Evolutionary conservation across 805 yeast species (phyloP).

Genomic region (Starmerella sirachaensis): DNA sequence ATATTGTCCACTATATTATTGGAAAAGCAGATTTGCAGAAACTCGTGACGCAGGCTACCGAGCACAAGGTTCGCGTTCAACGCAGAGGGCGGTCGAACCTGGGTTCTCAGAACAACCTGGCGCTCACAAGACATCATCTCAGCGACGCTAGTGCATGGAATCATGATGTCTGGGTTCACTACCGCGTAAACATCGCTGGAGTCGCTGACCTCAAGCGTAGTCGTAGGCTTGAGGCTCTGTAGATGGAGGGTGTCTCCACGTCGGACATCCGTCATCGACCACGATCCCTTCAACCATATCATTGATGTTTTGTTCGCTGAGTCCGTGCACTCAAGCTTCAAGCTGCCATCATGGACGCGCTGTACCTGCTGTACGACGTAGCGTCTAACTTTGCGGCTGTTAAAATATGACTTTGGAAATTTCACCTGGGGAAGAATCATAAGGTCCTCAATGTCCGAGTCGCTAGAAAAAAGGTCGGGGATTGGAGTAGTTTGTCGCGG

Average conservation of each 20-base stretch:
- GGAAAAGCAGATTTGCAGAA: conserved; percentile 47
- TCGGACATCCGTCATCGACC: conserved; percentile 22
- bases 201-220: conserved; percentile 36
- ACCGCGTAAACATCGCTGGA: conserved; percentile 51
- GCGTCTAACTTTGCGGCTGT: conserved; percentile 10
- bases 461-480: background rate
- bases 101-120: conserved; percentile 47
- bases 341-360: too few species aligned
- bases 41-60: conserved; percentile 73
- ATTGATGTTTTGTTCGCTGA: too few species aligned
- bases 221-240: conserved; percentile 12
- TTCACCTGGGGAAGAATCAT: conserved; percentile 3
- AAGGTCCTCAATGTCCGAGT: conserved; percentile 19
- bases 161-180: conserved; percentile 70
- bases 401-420: conserved; percentile 9
- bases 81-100: conserved; percentile 43
- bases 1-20: conserved; percentile 28
- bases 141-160: conserved; percentile 74
- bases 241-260: conserved; percentile 27
- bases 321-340: conserved; percentile 6
- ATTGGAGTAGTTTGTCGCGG: conserved; percentile 1
- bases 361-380: conserved; percentile 7
- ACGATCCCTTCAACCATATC: conserved; percentile 16
- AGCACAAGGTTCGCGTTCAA: conserved; percentile 51
- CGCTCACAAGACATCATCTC: conserved; percentile 65